Percentiles rank a stretch among this genome's conserved stretches.
Conservation (phyloP, 2,329 filamentous ascomycete genomes). For the Penicillium sp. region DNA sequence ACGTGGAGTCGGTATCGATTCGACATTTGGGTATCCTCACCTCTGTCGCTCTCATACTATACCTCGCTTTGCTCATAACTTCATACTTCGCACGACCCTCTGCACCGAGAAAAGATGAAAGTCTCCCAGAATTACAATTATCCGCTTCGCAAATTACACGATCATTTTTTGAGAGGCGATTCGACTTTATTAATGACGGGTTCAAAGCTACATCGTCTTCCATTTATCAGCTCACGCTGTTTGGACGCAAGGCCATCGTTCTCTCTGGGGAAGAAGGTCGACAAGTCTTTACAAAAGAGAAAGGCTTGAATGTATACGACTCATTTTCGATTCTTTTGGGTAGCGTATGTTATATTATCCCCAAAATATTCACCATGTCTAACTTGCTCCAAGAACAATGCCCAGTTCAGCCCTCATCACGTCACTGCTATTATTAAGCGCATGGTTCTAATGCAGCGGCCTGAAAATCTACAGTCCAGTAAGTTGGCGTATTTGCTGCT, state of each 20-base stretch:
- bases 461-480: conserved; percentile 2
- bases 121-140: neutral
- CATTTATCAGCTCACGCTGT: conserved; percentile 5
- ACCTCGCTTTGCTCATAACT: neutral
- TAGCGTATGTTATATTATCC: neutral
- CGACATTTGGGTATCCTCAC: neutral
- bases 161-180: neutral
- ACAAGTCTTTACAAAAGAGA: conserved; percentile 5
- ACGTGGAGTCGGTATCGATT: neutral
- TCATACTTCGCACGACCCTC: neutral
- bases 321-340: conserved; percentile 3
- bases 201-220: conserved; percentile 1
- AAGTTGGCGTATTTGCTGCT: neutral
- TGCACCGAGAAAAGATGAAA: neutral
- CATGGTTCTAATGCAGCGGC: conserved; percentile 2
- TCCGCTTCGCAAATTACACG: neutral
- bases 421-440: conserved; percentile 2
- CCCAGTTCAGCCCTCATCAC: conserved; percentile 3
- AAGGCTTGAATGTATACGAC: conserved; percentile 3
- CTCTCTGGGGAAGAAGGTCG: conserved; percentile 9
- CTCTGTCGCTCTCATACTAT: neutral
- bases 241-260: neutral
- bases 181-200: conserved; percentile 1
- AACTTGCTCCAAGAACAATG: neutral
- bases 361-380: neutral